phyloP scores from a whole-genome alignment of 75 land plant species.

The Picea sitchensis region DNA sequence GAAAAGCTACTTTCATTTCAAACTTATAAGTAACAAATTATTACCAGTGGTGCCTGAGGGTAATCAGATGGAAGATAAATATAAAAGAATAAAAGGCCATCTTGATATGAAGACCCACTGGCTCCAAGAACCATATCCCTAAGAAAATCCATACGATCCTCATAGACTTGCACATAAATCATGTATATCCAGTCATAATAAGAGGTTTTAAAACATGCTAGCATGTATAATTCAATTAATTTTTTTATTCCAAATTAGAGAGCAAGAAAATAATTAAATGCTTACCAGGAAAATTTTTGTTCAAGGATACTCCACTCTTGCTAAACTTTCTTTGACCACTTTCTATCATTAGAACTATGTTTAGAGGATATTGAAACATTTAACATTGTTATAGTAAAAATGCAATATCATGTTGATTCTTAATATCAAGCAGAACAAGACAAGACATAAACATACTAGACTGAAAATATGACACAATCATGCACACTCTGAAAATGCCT shows the following conservation, averaged over 20 bases:
- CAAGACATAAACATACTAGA: background rate
- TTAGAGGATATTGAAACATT: background rate
- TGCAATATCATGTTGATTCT: background rate
- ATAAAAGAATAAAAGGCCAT: constrained; percentile 93
- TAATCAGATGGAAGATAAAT: constrained; percentile 65
- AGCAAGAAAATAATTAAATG: background rate
- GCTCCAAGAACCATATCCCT: constrained; percentile 90
- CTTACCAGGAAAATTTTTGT: constrained; percentile 87
- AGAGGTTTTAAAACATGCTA: background rate
- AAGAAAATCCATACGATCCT: constrained; percentile 85
- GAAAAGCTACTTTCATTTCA: background rate
- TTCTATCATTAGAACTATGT: constrained; percentile 59
- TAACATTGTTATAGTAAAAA: background rate
- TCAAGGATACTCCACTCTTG: constrained; percentile 96
- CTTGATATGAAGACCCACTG: constrained; percentile 91
- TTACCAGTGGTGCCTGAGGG: constrained; percentile 79
- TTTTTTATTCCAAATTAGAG: background rate
- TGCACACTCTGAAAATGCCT: constrained; percentile 27
- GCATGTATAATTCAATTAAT: too few relatives aligned
- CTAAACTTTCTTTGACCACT: constrained; percentile 85
- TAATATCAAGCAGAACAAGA: constrained; percentile 2
- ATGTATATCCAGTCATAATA: constrained; percentile 41
- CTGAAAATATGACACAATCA: background rate
- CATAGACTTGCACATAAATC: constrained; percentile 82
- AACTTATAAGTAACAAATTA: constrained; percentile 1